A percentile compares a stretch with the other conserved stretches of the same genome.
These are phyloP conservation scores for Vitellaria paradoxa DNA, from an alignment of 179 eudicot species.

Conservation along the genomic window DNA sequence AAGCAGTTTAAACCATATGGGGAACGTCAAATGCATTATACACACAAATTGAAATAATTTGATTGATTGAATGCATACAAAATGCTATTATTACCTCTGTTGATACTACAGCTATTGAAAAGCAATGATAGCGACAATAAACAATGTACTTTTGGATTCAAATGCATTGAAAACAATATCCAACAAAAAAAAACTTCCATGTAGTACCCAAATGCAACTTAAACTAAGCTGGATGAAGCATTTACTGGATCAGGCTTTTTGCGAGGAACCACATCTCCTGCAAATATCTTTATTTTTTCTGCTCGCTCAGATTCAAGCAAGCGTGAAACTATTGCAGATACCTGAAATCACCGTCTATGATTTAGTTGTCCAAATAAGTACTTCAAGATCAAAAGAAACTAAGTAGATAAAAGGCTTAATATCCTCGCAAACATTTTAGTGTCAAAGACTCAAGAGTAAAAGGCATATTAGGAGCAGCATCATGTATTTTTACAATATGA, in stretches of 20 bases:
- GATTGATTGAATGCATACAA: not conserved
- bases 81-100: not conserved
- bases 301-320: constrained; percentile 91
- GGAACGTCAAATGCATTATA: not conserved
- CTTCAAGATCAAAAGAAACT: not conserved
- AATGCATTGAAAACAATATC: not conserved
- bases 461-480: not conserved
- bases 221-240: not conserved
- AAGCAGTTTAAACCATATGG: not conserved
- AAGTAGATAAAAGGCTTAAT: not conserved
- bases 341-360: constrained; percentile 48
- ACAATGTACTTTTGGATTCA: not conserved
- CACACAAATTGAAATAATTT: not conserved
- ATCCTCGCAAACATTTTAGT: not conserved
- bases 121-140: not conserved
- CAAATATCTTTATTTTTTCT: constrained; percentile 79
- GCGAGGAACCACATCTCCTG: constrained; percentile 96
- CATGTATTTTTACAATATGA: not conserved
- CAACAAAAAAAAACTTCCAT: not conserved
- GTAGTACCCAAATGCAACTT: not conserved
- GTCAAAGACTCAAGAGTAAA: not conserved
- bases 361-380: not conserved
- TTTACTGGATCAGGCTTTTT: constrained; percentile 98
- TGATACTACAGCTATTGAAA: not conserved
- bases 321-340: constrained; percentile 93